Conservation (phyloP, 1,284 basidiomycete species). For the Puccinia brachypodii region DNA sequence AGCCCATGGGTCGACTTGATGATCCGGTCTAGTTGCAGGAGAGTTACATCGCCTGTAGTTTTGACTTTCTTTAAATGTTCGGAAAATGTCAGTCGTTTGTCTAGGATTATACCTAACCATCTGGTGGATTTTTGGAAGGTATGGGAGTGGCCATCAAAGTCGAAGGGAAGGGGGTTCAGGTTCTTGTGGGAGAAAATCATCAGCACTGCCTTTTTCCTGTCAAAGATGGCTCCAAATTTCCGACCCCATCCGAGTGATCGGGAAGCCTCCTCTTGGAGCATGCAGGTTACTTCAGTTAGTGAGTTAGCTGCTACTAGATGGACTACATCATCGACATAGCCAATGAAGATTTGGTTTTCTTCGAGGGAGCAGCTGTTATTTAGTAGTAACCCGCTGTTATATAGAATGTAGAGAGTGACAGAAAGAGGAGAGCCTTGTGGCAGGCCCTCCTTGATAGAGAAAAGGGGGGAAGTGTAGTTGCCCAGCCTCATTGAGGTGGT, state of each 20-base stretch:
- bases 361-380: neutral
- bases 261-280: neutral
- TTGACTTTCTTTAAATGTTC: conserved; percentile 54
- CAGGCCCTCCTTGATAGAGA: neutral
- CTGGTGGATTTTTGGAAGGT: conserved; percentile 11
- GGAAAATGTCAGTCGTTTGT: conserved; percentile 54
- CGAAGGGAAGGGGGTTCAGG: no score
- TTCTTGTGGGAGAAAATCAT: neutral
- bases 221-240: conserved; percentile 6
- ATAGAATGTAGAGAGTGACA: conserved; percentile 9
- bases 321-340: conserved; percentile 16
- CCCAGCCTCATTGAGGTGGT: neutral
- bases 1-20: conserved; percentile 59
- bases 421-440: conserved; percentile 16
- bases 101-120: conserved; percentile 58
- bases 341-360: neutral
- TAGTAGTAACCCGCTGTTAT: neutral
- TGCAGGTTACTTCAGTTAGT: no score
- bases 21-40: conserved; percentile 56
- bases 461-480: neutral
- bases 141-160: neutral
- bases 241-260: neutral
- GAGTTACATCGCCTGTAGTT: conserved; percentile 52
- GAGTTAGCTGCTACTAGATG: neutral
- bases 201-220: neutral